Base-by-base conservation (phyloP, 495 filamentous ascomycete genomes). In the Xylaria flabelliformis region DNA sequence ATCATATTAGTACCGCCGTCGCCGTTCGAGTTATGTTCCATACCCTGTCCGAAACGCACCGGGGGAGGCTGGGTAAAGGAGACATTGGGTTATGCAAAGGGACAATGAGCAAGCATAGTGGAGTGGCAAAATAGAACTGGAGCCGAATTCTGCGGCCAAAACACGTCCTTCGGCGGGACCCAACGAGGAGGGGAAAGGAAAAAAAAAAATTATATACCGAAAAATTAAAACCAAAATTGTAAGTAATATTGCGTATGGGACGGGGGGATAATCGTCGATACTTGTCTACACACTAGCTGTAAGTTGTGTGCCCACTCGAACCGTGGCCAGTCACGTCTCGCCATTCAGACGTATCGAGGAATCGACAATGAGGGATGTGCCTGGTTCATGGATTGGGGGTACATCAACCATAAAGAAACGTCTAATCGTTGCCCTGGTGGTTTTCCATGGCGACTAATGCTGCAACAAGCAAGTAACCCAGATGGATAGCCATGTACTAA, bases 51-150 rank as follows among this genome's bases (percentile, higher is more conserved):
- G 62, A 66, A 51, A 68, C 36, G 68, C 36, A 32, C 69, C 42
- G 36, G 69, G 66, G 67, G 77, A 63, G 77, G 76, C 73, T 82
- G 79, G 79, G 77, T 77, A 80, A 84, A 80, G 69, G 76, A 73
- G 73, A 77, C 76, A 75, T 73, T 78, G 80, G 78, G 77, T 71
- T 80, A 77, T 83, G 81, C 82, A 83, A 73, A 83, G 75, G 75
- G 26, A 74, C 79, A 77, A 63, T 19, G 68, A 64, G 41, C 58
- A 64, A 42, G 69, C 69, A 71, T 71, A 64, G 79, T 77, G 80
- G 84, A 81, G 81, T 84, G 82, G 82, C 83, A 81, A 83, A 81
- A 80, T 80, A 79, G 79, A 78, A 81, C 79, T 78, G 72, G 74
- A 81, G 78, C 77, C 77, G 36, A 76, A 68, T 70, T 75, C 76